Conservation (phyloP, 768 basidiomycete species). For the Termitomyces sp. region DNA sequence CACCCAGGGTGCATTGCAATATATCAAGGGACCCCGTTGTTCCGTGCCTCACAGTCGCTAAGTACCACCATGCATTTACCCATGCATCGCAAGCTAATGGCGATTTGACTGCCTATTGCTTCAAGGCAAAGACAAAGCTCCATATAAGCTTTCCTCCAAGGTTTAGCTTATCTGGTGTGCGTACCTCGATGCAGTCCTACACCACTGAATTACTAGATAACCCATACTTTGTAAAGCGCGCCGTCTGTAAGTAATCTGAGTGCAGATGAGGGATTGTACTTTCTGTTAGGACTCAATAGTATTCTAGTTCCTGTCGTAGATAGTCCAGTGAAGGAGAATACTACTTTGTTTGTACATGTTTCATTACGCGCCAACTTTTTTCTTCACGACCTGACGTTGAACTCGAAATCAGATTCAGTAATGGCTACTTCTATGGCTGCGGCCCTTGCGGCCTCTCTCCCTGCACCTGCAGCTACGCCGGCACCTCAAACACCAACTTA, state of each 20-base stretch:
- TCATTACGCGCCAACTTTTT: conserved; percentile 19
- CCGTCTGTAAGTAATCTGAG: not conserved
- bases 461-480: conserved; percentile 56
- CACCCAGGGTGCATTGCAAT: conserved; percentile 2
- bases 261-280: not conserved
- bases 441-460: conserved; percentile 79
- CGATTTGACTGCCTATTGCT: not conserved
- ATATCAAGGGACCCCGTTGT: not conserved
- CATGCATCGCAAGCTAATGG: conserved; percentile 9
- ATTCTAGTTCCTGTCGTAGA: not conserved
- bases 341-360: conserved; percentile 23
- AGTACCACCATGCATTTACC: conserved; percentile 17
- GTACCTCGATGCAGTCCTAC: not conserved
- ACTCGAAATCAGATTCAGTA: conserved; percentile 13
- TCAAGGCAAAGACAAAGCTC: not conserved
- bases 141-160: not conserved
- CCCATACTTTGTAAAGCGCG: not conserved
- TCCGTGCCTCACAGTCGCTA: conserved; percentile 13
- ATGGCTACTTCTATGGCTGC: conserved; percentile 91
- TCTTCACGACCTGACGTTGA: not conserved
- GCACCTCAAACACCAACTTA: conserved; percentile 61
- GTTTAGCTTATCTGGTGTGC: conserved; percentile 1
- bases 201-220: not conserved
- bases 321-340: not conserved
- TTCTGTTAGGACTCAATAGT: not conserved